Percentiles rank a stretch among this genome's conserved stretches.
Conservation (phyloP, 2,329 filamentous ascomycete genomes). For the Hypoxylon sp. region DNA sequence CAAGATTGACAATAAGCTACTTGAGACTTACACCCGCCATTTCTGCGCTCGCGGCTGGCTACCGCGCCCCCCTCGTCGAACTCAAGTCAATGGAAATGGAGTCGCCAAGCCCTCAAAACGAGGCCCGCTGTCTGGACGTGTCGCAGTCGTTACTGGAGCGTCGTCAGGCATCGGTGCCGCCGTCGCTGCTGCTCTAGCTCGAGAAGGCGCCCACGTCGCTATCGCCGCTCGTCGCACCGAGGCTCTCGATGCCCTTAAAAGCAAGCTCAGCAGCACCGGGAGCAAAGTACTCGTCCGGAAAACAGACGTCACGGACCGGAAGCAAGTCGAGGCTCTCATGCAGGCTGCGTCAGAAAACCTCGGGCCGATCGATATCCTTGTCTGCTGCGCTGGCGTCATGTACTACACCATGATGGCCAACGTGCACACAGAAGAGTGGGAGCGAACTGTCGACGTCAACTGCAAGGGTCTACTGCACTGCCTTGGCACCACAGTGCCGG, state of each 20-base stretch:
- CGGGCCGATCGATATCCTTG: conserved; percentile 82
- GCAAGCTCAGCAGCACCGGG: conserved; percentile 68
- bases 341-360: conserved; percentile 71
- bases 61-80: conserved; percentile 70
- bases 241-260: conserved; percentile 77
- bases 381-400: conserved; percentile 87
- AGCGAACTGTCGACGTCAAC: conserved; percentile 86
- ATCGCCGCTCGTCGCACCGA: conserved; percentile 79
- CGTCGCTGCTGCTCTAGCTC: conserved; percentile 76
- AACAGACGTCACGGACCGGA: conserved; percentile 79
- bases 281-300: conserved; percentile 77
- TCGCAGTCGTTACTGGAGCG: conserved; percentile 83
- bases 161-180: conserved; percentile 86
- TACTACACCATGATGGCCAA: conserved; percentile 92
- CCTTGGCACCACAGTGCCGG: conserved; percentile 76
- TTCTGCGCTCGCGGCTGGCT: conserved; percentile 87
- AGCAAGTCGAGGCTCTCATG: conserved; percentile 77
- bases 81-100: conserved; percentile 48
- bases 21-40: conserved; percentile 83
- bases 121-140: conserved; percentile 76
- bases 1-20: conserved; percentile 77
- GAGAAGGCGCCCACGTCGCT: conserved; percentile 79
- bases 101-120: conserved; percentile 56
- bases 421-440: conserved; percentile 80
- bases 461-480: conserved; percentile 86